Conservation (phyloP, 1,284 basidiomycete species). For the Fomes fomentarius region DNA sequence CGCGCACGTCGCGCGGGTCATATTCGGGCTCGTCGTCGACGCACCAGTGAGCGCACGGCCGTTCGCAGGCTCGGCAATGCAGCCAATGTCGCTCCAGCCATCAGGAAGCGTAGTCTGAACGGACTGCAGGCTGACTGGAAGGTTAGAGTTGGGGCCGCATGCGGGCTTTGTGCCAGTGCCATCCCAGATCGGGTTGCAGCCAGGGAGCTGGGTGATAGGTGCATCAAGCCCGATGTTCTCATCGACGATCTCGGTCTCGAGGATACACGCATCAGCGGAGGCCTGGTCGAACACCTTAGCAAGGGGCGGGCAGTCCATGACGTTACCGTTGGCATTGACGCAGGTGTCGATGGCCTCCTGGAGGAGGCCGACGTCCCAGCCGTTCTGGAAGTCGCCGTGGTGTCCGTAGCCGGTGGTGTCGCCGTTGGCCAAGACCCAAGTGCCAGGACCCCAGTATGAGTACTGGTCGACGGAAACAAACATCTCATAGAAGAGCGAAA, state of each 20-base stretch:
- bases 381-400: slow-evolving; percentile 39
- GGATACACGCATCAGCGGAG: slow-evolving; percentile 27
- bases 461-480: slow-evolving; percentile 23
- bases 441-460: slow-evolving; percentile 29
- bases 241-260: slow-evolving; percentile 27
- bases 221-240: slow-evolving; percentile 28
- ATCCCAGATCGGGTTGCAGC: slow-evolving; percentile 33
- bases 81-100: slow-evolving; percentile 32
- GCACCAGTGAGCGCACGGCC: slow-evolving; percentile 32
- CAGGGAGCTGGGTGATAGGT: slow-evolving; percentile 31
- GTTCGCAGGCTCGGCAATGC: slow-evolving; percentile 32
- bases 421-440: slow-evolving; percentile 37
- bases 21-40: slow-evolving; percentile 24
- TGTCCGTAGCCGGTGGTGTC: slow-evolving; percentile 34
- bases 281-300: slow-evolving; percentile 24
- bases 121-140: slow-evolving; percentile 19
- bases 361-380: slow-evolving; percentile 34
- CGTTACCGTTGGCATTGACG: slow-evolving; percentile 24
- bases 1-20: slow-evolving; percentile 30
- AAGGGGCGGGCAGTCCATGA: slow-evolving; percentile 25
- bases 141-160: slow-evolving; percentile 12
- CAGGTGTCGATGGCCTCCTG: slow-evolving; percentile 33
- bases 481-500: slow-evolving; percentile 37
- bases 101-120: slow-evolving; percentile 23
- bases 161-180: slow-evolving; percentile 24